Percentiles rank a stretch among this genome's conserved stretches.
phyloP scores from a whole-genome alignment of 192 early-diverging fungal genomes.

The Podila epicladia region DNA sequence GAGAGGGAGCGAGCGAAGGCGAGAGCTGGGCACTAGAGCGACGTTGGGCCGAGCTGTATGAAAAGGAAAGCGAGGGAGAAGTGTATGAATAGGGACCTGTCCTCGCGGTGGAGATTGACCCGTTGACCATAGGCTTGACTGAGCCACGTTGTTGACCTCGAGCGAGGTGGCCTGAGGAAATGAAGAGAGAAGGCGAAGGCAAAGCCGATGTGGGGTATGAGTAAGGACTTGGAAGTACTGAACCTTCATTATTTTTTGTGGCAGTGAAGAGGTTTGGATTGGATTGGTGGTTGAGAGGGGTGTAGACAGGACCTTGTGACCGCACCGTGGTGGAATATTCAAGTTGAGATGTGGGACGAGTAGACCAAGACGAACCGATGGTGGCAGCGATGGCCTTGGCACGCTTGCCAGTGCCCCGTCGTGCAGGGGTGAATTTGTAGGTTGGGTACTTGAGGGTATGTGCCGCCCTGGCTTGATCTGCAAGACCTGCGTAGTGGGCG shows the following conservation, averaged over 20 bases:
- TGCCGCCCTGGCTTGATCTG: constrained; percentile 24
- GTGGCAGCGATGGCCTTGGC: constrained; percentile 10
- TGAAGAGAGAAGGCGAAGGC: not conserved
- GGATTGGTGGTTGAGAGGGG: too few relatives aligned
- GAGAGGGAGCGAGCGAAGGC: not conserved
- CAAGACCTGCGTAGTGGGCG: constrained; percentile 25
- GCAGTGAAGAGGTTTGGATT: not conserved
- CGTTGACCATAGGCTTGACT: not conserved
- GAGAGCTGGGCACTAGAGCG: not conserved
- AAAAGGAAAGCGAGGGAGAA: not conserved
- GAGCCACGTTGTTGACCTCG: not conserved
- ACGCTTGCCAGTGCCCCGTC: constrained; percentile 27
- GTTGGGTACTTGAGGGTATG: constrained; percentile 32
- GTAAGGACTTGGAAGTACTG: not conserved
- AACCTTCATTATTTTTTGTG: not conserved
- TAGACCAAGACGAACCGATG: not conserved
- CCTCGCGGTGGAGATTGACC: not conserved
- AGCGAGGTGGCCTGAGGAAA: not conserved
- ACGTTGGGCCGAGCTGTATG: not conserved
- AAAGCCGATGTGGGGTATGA: not conserved
- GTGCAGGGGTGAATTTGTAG: constrained; percentile 50
- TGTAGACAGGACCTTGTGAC: too few relatives aligned
- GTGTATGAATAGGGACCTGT: not conserved
- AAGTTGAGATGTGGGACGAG: not conserved
- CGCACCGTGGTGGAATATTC: not conserved